These are phyloP conservation scores for Phialophora tarda DNA, from an alignment of 2,329 filamentous ascomycete genomes.

Conservation along the genomic window DNA sequence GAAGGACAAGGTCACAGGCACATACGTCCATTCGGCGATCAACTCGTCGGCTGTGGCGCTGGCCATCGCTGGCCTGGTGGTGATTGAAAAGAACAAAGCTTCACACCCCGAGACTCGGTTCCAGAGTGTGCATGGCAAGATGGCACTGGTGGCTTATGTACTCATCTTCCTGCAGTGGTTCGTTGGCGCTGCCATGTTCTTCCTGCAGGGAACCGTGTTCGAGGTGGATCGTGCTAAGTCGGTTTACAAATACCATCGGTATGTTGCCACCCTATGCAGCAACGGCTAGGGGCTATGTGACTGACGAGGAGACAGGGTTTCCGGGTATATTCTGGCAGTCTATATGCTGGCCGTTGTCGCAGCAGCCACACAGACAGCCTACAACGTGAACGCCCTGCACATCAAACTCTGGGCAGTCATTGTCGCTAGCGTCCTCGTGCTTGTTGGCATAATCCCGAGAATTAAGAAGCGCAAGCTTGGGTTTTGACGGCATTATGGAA, in stretches of 20 bases:
- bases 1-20: constrained; percentile 70
- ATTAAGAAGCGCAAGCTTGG: constrained; percentile 85
- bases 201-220: constrained; percentile 69
- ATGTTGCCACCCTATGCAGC: constrained; percentile 2
- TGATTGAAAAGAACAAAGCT: constrained; percentile 76
- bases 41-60: constrained; percentile 57
- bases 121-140: constrained; percentile 77
- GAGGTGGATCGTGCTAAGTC: constrained; percentile 80
- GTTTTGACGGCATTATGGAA: constrained; percentile 42
- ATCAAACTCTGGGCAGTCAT: constrained; percentile 79
- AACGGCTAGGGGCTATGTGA: not conserved
- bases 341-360: constrained; percentile 75
- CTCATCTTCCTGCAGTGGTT: constrained; percentile 73
- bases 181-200: constrained; percentile 84
- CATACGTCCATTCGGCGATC: constrained; percentile 70
- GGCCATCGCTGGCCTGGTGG: constrained; percentile 50
- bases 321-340: constrained; percentile 74
- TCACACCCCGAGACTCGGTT: constrained; percentile 71
- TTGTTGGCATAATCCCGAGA: constrained; percentile 75
- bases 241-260: constrained; percentile 83
- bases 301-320: constrained; percentile 54
- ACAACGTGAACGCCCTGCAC: constrained; percentile 69
- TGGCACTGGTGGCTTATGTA: constrained; percentile 78
- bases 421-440: constrained; percentile 67
- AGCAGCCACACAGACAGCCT: constrained; percentile 77